Evolutionary conservation across 2,329 filamentous ascomycete genomes (phyloP).

Genomic region (Sporothrix variecibatus): DNA sequence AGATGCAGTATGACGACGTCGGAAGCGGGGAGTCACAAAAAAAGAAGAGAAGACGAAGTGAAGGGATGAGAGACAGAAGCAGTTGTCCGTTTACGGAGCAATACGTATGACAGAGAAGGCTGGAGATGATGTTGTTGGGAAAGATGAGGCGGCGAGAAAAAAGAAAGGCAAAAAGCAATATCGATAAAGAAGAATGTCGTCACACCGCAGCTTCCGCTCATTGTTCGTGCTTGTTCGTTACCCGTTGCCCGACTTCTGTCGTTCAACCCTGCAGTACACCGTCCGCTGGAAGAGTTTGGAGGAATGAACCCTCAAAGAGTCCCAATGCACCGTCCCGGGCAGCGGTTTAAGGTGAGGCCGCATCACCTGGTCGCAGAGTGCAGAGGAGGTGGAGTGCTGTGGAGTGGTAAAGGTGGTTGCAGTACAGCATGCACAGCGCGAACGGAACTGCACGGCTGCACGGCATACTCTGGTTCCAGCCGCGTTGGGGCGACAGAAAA

Average conservation of each 20-base stretch:
- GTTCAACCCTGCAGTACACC: not conserved
- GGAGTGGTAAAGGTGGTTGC: not conserved
- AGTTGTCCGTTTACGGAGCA: not conserved
- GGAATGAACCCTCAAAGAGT: not conserved
- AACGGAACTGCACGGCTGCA: not conserved
- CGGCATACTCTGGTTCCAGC: not conserved
- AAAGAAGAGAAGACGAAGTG: not conserved
- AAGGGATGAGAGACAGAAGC: not conserved
- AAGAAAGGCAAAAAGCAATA: not conserved
- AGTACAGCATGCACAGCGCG: not conserved
- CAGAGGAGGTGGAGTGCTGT: not conserved
- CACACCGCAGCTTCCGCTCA: not conserved
- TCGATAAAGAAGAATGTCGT: not conserved
- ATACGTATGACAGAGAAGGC: not conserved
- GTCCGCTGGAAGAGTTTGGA: not conserved
- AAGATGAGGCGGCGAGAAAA: not conserved
- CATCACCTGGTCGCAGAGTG: constrained; percentile 2
- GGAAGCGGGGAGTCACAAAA: not conserved
- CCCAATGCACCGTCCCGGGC: constrained; percentile 14
- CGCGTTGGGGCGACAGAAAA: not conserved
- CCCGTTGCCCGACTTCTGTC: not conserved
- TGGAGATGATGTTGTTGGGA: not conserved
- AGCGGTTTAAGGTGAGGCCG: constrained; percentile 15
- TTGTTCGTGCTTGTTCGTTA: not conserved
- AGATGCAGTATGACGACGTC: not conserved